A percentile compares a stretch with the other conserved stretches of the same genome.
phyloP scores from a whole-genome alignment of 1,284 basidiomycete species.

The Ustilago hordei region DNA sequence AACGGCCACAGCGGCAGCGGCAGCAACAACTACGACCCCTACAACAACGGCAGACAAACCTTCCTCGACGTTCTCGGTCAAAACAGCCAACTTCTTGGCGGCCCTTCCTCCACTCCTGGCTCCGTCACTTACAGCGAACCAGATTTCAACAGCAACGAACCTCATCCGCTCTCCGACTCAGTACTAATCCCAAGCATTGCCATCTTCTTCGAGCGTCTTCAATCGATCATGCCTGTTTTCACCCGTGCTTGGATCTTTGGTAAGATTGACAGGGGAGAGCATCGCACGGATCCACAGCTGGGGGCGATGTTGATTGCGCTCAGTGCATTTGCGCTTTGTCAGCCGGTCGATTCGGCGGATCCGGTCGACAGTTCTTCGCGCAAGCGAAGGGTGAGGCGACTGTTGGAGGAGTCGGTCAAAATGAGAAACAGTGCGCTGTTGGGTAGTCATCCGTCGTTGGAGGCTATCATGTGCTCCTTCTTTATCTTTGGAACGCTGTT shows the following conservation, averaged over 20 bases:
- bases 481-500: slow-evolving; percentile 64
- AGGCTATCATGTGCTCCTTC: slow-evolving; percentile 55
- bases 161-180: slow-evolving; percentile 56
- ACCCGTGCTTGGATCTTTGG: slow-evolving; percentile 60
- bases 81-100: slow-evolving; percentile 31
- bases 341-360: slow-evolving; percentile 54
- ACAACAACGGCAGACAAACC: slow-evolving; percentile 33
- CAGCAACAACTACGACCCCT: slow-evolving; percentile 13
- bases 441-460: slow-evolving; percentile 52
- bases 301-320: slow-evolving; percentile 66
- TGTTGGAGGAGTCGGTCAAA: slow-evolving; percentile 50
- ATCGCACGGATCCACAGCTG: slow-evolving; percentile 60
- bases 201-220: slow-evolving; percentile 65
- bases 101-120: slow-evolving; percentile 37
- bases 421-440: slow-evolving; percentile 56
- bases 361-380: slow-evolving; percentile 43
- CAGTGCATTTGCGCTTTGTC: slow-evolving; percentile 57
- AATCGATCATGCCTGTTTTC: slow-evolving; percentile 68
- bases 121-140: slow-evolving; percentile 29
- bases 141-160: slow-evolving; percentile 34
- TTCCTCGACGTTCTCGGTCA: slow-evolving; percentile 52
- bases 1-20: slow-evolving; percentile 13
- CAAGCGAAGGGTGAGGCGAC: slow-evolving; percentile 36
- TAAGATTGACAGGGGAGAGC: slow-evolving; percentile 59
- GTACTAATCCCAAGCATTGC: slow-evolving; percentile 62